Conservation (phyloP, 306 rosid species). For the Vicia faba region DNA sequence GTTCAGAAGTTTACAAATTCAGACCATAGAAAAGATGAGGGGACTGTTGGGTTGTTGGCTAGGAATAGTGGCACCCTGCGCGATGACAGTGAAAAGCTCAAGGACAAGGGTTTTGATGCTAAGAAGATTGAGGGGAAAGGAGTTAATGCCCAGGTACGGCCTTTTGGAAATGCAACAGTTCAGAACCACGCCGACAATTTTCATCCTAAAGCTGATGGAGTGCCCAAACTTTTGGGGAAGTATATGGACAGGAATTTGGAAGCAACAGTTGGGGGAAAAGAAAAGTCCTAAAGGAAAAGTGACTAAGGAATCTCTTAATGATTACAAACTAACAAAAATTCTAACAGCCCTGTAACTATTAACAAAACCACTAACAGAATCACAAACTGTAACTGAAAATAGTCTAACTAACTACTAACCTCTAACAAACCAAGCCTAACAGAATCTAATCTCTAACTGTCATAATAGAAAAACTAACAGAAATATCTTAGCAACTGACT, state of each 20-base stretch:
- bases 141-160: too few species aligned
- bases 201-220: slow-evolving; percentile 56
- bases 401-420: too few species aligned
- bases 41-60: slow-evolving; percentile 57
- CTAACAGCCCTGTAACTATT: too few species aligned
- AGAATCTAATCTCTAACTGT: too few species aligned
- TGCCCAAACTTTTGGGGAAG: slow-evolving; percentile 49
- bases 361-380: too few species aligned
- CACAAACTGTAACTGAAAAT: too few species aligned
- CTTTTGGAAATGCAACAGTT: slow-evolving; percentile 53
- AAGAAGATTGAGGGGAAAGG: slow-evolving; percentile 58
- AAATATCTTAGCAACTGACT: too few species aligned
- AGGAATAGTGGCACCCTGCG: slow-evolving; percentile 48
- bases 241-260: slow-evolving; percentile 46
- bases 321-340: too few species aligned
- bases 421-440: too few species aligned
- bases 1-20: slow-evolving; percentile 50
- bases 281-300: too few species aligned
- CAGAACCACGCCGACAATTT: slow-evolving; percentile 45
- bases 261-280: slow-evolving; percentile 33
- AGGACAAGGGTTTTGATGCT: slow-evolving; percentile 51
- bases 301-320: too few species aligned
- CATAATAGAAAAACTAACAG: too few species aligned
- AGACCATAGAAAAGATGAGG: slow-evolving; percentile 61
- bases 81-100: slow-evolving; percentile 52